Evolutionary conservation across 108 stramenopile genomes (phyloP).

Genomic region (Skeletonema costatum): DNA sequence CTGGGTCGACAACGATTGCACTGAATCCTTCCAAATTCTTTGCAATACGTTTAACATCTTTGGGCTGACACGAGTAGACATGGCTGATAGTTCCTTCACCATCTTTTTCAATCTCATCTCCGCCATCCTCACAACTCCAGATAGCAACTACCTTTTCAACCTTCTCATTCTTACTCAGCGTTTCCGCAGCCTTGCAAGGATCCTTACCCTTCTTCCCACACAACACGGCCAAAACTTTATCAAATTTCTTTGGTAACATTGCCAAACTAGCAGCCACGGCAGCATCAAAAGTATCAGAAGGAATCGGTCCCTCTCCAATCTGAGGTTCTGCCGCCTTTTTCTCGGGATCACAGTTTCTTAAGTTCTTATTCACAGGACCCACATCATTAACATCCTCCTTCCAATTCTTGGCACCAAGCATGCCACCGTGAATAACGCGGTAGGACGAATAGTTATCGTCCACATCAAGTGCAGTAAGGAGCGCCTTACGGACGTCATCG

Average conservation of each 20-base stretch:
- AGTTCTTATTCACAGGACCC: conserved; percentile 66
- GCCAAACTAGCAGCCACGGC: conserved; percentile 26
- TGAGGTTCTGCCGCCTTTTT: conserved; percentile 42
- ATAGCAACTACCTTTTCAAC: conserved; percentile 48
- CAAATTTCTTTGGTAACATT: conserved; percentile 46
- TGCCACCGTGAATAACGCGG: conserved; percentile 82
- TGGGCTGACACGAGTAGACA: conserved; percentile 25
- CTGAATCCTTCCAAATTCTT: conserved; percentile 43
- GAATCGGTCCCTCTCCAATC: conserved; percentile 40
- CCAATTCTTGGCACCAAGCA: conserved; percentile 81
- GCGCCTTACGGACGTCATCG: conserved; percentile 37
- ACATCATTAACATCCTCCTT: conserved; percentile 69
- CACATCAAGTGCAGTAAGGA: conserved; percentile 34
- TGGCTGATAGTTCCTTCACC: conserved; percentile 3
- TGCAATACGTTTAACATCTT: conserved; percentile 46
- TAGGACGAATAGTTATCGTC: conserved; percentile 41
- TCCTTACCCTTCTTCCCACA: conserved; percentile 38
- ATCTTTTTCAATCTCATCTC: conserved; percentile 10
- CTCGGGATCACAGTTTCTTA: conserved; percentile 44
- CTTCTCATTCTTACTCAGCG: conserved; percentile 33
- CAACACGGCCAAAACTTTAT: conserved; percentile 46
- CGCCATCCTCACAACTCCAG: conserved; percentile 23
- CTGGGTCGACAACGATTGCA: conserved; percentile 51
- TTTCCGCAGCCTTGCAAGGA: conserved; percentile 27
- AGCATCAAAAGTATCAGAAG: conserved; percentile 27